phyloP scores from a whole-genome alignment of 2,329 filamentous ascomycete species.

The Monilinia vaccinii-corymbosi region DNA sequence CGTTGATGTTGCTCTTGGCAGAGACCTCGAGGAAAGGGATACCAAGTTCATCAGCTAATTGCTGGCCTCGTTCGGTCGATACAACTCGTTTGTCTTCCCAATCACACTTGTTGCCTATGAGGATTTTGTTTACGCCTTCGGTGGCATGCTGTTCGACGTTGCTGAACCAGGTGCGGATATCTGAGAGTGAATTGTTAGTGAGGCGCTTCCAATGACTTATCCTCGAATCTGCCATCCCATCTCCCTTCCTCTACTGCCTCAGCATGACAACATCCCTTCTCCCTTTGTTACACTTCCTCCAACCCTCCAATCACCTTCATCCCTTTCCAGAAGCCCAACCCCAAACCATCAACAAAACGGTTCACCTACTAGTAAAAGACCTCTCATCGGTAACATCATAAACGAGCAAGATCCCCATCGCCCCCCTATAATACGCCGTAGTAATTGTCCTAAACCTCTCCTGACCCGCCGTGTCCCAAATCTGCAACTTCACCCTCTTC shows the following conservation, averaged over 20 bases:
- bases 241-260: not conserved
- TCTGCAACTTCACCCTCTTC: conserved; percentile 98
- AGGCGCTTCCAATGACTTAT: not conserved
- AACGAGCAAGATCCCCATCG: conserved; percentile 95
- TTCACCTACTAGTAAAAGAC: conserved; percentile 79
- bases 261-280: not conserved
- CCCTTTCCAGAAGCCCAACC: not conserved
- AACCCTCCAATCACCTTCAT: not conserved
- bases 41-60: conserved; percentile 87
- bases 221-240: not conserved
- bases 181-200: conserved; percentile 37
- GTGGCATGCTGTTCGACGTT: conserved; percentile 99
- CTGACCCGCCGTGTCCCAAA: conserved; percentile 98
- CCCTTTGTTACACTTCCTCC: not conserved
- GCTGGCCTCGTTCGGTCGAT: conserved; percentile 85
- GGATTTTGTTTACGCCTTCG: conserved; percentile 98
- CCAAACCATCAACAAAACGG: not conserved
- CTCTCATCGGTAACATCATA: conserved; percentile 99
- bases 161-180: conserved; percentile 98
- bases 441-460: conserved; percentile 98
- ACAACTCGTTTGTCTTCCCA: conserved; percentile 99
- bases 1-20: conserved; percentile 99
- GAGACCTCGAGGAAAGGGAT: conserved; percentile 98
- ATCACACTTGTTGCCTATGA: conserved; percentile 99
- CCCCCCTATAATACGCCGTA: conserved; percentile 95